Base-by-base conservation (phyloP, 225 moss, liverwort and hornwort genomes). In the Sphagnum contortum region DNA sequence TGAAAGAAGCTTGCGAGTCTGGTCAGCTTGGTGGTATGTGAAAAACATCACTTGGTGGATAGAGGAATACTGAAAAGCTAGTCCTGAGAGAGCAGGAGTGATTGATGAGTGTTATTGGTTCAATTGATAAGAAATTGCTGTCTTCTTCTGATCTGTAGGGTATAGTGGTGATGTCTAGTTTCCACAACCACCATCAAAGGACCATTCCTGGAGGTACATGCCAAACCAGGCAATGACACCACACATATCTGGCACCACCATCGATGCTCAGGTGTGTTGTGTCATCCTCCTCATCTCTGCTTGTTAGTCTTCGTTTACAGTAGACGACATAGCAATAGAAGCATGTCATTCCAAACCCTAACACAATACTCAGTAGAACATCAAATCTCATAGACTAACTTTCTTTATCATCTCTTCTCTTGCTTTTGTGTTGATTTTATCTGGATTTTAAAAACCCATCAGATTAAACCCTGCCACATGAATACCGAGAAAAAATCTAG, bases 201-300 rank as follows among this genome's bases (percentile, higher is more conserved):
- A 79, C 48, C 78, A 74, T 46, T 55, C 57, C 44, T 79, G 71
- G 79, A 65, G 74, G 1, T 69, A 55, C 62, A 79, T 75, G 79
- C 79, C 79, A 0, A 75, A 79, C 58, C 65, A 79, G 59, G 74
- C 58, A 8, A 79, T 79, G 79, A 79, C 71, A 29, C 79, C 74
- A 1, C 74, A 79, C 45, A 75, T 69, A 54, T 75, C 74, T 49
- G 71, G 71, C n/a, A 79, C 74, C 3, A 72, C 74, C 10, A 72
- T 75, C 13, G 72, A 75, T 44, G 79, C 72, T 6, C 79, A 75
- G 62, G 79, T 79, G 29, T 8, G 60, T 45, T 29, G 29, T 29
- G 29, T 29, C 29, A 29, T 0, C 29, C 29, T 29, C 29, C 0
- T 29, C 29, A 29, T 29, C 29, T 29, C 29, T 29, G 29, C 29